These are phyloP conservation scores for Pulveroboletus sp. DNA, from an alignment of 768 basidiomycete genomes.

Conservation along the genomic window DNA sequence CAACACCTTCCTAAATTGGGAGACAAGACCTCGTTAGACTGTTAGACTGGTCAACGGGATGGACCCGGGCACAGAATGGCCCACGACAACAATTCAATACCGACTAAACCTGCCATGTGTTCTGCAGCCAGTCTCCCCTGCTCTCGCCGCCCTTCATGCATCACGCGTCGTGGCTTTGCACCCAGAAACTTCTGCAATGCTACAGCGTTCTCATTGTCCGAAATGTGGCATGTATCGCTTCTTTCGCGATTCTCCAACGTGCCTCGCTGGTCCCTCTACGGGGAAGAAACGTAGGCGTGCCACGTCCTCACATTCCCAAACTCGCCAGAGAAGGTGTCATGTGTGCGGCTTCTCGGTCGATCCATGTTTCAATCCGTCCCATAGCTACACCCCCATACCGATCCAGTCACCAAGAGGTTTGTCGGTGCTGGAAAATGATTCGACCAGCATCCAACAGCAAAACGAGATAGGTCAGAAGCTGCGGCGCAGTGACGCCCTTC, in stretches of 20 bases:
- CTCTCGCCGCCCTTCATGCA: conserved; percentile 61
- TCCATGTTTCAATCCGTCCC: not conserved
- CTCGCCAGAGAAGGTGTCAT: conserved; percentile 16
- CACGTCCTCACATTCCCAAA: not conserved
- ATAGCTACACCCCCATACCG: not conserved
- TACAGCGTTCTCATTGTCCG: conserved; percentile 37
- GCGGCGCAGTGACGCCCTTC: not conserved
- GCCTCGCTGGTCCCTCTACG: conserved; percentile 26
- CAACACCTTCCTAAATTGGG: conserved; percentile 23
- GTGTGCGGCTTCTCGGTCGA: conserved; percentile 16
- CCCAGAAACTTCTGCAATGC: conserved; percentile 20
- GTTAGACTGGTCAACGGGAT: not conserved
- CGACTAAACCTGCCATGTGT: conserved; percentile 44
- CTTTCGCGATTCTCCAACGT: conserved; percentile 35
- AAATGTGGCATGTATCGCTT: conserved; percentile 52
- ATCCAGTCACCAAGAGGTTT: not conserved
- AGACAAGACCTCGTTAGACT: conserved; percentile 10
- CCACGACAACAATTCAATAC: conserved; percentile 37
- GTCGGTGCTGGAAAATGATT: not conserved
- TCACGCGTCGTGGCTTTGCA: conserved; percentile 34
- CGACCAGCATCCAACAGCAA: not conserved
- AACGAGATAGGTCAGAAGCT: not conserved
- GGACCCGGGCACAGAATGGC: not conserved
- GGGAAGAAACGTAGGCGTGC: conserved; percentile 16
- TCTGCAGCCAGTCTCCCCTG: conserved; percentile 47